Base-by-base conservation (phyloP, 148 eudicot species). In the Rhododendron mucronatum region DNA sequence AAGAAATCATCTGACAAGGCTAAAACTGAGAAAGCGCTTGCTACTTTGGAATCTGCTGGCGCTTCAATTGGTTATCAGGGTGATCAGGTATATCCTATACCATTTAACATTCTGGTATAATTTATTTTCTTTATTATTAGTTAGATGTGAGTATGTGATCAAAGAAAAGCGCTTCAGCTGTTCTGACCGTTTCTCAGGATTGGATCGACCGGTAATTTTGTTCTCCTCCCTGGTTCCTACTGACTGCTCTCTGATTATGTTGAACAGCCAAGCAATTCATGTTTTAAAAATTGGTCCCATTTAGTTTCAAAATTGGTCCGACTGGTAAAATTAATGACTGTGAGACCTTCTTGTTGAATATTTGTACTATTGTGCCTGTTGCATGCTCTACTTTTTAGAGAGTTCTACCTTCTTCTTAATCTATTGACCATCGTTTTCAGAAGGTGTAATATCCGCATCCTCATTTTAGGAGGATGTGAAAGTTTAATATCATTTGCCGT, bases 1-100 rank as follows among this genome's bases (percentile, higher is more conserved):
- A 97, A 93, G 82, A 97, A 95, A 88, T 93, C 98, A 83, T 92
- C 97, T 69, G 98, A 95, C 73, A 97, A 95, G 89, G 89, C 91
- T 30, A 93, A 87, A 45, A 89, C 92, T 35, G 99, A 94, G 87
- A 93, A 92, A 91, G 90, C 92, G 35, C 89, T 88, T 86, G 87
- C 92, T 82, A 88, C 90, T 82, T 84, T 87, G 82, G 98, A 92
- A 41, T 92, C 97, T 82, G 90, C 93, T 73, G 89, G 91, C 30
- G 89, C 89, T 85, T 87, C 92, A 84, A 87, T 89, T 69, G 93
- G 87, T 86, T 84, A 94, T 89, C 92, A 90, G 83, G 74, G 53
- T 69, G 95, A 95, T 48, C 92, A 92, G 95, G 99, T 96, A 84
- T 78, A 90, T 89, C 71, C 44, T 18, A 76, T 85, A 21, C 41